These are phyloP conservation scores for Pyricularia grisea DNA, from an alignment of 2,329 filamentous ascomycete genomes.

Conservation along the genomic window DNA sequence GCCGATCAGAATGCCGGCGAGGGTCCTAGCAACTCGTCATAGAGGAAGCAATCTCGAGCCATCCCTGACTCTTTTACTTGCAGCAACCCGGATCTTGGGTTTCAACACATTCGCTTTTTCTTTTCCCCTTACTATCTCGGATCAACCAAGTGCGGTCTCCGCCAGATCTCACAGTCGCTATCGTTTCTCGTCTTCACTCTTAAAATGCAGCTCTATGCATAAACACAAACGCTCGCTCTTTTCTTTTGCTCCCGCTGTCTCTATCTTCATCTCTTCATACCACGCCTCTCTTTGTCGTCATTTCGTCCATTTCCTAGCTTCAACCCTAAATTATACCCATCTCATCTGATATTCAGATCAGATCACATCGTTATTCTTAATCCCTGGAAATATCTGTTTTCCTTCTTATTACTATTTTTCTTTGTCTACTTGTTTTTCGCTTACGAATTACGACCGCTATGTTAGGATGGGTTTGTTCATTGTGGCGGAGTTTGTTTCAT, in stretches of 20 bases:
- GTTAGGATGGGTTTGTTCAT: not conserved
- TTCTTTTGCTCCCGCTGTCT: not conserved
- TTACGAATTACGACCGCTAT: conserved; percentile 4
- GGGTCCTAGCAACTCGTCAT: not conserved
- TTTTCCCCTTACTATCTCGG: not conserved
- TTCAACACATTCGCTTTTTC: not conserved
- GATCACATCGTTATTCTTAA: not conserved
- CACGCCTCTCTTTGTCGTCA: not conserved
- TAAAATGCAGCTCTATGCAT: not conserved
- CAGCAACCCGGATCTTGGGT: not conserved
- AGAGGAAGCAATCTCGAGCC: not conserved
- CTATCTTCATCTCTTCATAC: not conserved
- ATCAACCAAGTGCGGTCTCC: not conserved
- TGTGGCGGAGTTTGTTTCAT: not conserved
- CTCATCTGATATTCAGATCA: not conserved
- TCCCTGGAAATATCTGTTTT: not conserved
- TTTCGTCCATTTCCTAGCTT: not conserved
- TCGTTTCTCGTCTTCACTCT: not conserved
- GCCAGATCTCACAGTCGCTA: not conserved
- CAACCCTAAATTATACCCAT: not conserved
- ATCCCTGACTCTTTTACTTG: not conserved
- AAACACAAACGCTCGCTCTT: not conserved
- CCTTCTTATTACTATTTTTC: not conserved
- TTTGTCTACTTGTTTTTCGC: not conserved
- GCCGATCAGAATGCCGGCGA: not conserved